Evolutionary conservation across 192 early-diverging fungal genomes (phyloP), one percentile per base, ranked within the genome.

Genomic region (Spizellomyces sp.): DNA sequence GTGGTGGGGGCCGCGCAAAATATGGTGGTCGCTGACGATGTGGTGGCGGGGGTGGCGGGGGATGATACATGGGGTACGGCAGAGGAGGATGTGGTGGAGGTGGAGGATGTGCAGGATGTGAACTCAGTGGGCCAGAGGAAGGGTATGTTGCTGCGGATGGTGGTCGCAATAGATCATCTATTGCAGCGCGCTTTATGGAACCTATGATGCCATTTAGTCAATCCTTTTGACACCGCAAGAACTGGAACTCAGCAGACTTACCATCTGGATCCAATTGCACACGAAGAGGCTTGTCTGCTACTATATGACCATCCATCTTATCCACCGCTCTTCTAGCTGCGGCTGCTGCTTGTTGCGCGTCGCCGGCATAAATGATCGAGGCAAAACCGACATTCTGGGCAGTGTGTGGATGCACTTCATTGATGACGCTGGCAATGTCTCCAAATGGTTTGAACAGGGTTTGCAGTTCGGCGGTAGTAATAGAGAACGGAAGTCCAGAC

Each of bases 251-350:
- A 12, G 17, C 41, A 14, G 17, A 67, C 50, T 43, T 71, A 71
- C 70, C 70, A 54, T 71, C 70, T 15, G 60, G 19, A 71, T 71
- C 70, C 9, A 64, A 45, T 45, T 64, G 41, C n/a, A 71, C 70
- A 43, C 22, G 10, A 12, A 71, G 41, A 5, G 15, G 17, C 8
- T 45, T 5, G 9, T 42, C 60, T 36, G 48, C 70, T 9, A 71
- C 7, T 9, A n/a, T 27, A 41, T 42, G 21, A 0, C 70, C 61
- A 6, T 44, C 46, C 44, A 71, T 50, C 1, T 5, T 21, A 14
- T 17, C 9, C 14, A 71, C 50, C 21, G 70, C 70, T 17, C 14
- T 55, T 9, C 8, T n/a, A 6, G 61, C 70, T 5, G 70, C 60
- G 17, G 21, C 21, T 17, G 48, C 60, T 10, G 70, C 61, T 9